Evolutionary conservation across 306 rosid species (phyloP).

Genomic region (Castanea crenata): DNA sequence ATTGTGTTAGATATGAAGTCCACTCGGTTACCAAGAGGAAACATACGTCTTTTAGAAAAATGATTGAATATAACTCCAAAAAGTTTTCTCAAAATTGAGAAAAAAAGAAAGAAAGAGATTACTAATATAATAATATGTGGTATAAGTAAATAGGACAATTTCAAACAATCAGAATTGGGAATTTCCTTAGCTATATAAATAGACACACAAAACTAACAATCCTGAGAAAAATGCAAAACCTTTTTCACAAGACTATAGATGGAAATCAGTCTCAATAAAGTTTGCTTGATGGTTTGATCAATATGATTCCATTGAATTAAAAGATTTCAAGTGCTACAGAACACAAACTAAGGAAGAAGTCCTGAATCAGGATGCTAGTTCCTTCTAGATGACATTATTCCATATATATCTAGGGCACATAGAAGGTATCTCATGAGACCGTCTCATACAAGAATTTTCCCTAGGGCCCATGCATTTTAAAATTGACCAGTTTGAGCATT

Average conservation of each 20-base stretch:
- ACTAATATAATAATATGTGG: not conserved
- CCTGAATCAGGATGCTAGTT: not conserved
- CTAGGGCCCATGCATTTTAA: not conserved
- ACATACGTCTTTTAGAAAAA: too few species aligned
- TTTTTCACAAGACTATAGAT: not conserved
- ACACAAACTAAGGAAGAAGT: not conserved
- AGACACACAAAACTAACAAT: not conserved
- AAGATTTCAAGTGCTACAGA: not conserved
- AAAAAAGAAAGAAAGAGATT: not conserved
- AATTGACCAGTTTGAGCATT: not conserved
- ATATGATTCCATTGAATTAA: not conserved
- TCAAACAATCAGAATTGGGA: not conserved
- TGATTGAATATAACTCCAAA: not conserved
- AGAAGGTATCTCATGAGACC: too few species aligned
- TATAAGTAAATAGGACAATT: not conserved
- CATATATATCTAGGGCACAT: too few species aligned
- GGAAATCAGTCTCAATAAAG: not conserved
- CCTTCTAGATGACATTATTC: not conserved
- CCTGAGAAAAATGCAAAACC: not conserved
- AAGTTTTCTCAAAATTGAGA: not conserved
- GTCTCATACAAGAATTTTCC: not conserved
- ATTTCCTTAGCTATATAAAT: not conserved
- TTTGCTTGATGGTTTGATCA: not conserved
- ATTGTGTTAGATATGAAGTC: not conserved
- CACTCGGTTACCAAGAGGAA: not conserved